phyloP scores from a whole-genome alignment of 2,329 filamentous ascomycete species.

The Fusarium sp. region DNA sequence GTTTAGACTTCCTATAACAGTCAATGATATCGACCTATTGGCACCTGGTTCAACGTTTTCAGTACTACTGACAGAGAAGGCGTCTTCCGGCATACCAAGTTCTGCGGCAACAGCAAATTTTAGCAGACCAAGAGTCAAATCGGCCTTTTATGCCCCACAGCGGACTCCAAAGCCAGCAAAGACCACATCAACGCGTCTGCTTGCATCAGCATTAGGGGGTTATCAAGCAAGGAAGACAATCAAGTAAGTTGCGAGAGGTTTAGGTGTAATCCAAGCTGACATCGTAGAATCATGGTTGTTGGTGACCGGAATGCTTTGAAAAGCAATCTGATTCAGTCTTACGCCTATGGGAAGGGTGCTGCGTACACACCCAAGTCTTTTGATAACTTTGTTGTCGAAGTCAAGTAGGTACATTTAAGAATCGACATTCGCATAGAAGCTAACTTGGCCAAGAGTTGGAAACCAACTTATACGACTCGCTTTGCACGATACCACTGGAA shows the following conservation, averaged over 20 bases:
- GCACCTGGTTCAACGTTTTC: conserved; percentile 13
- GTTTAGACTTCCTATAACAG: conserved; percentile 1
- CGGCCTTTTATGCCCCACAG: background rate
- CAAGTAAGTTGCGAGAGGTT: background rate
- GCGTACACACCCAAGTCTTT: background rate
- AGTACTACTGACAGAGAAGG: background rate
- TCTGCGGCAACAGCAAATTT: no score
- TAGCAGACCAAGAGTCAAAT: background rate
- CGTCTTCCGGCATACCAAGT: accelerated
- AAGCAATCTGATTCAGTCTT: conserved; percentile 1
- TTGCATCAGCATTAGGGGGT: background rate
- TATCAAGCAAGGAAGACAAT: background rate
- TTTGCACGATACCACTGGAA: background rate
- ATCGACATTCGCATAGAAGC: background rate
- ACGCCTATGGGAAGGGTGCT: background rate
- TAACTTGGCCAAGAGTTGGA: background rate
- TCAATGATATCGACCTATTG: background rate
- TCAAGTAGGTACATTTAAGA: background rate
- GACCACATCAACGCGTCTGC: background rate
- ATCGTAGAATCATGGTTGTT: background rate
- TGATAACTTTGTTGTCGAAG: conserved; percentile 7
- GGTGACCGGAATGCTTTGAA: background rate
- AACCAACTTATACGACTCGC: background rate
- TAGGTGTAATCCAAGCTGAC: background rate
- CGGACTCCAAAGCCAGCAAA: background rate